phyloP scores from a whole-genome alignment of 2,329 filamentous ascomycete species.

The Neofusicoccum laricinum region DNA sequence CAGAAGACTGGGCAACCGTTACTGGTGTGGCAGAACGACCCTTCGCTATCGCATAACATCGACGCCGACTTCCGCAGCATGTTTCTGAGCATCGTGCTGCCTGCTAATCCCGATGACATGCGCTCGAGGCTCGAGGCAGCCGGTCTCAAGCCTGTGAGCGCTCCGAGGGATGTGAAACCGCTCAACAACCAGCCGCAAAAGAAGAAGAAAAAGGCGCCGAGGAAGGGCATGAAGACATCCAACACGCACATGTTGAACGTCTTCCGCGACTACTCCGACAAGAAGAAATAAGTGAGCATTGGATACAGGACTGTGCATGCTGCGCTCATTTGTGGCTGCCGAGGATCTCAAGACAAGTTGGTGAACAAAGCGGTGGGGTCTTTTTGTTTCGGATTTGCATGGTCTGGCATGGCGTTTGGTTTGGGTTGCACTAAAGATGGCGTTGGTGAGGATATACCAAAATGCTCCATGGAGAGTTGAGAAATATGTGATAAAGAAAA shows the following conservation, averaged over 20 bases:
- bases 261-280: conserved; percentile 68
- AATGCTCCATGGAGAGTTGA: neutral
- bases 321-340: neutral
- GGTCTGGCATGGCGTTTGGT: neutral
- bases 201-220: conserved; percentile 72
- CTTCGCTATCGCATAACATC: conserved; percentile 69
- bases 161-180: conserved; percentile 62
- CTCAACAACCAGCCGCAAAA: conserved; percentile 33
- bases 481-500: neutral
- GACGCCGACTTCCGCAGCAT: conserved; percentile 79
- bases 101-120: conserved; percentile 67
- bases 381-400: neutral
- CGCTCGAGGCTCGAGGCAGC: conserved; percentile 73
- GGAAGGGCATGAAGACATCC: conserved; percentile 75
- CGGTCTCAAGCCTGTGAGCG: conserved; percentile 80
- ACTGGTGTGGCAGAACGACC: conserved; percentile 86
- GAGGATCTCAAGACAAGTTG: neutral
- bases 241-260: conserved; percentile 85
- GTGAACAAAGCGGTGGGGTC: neutral
- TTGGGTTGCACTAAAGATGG: neutral
- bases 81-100: conserved; percentile 79
- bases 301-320: neutral
- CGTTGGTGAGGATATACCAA: neutral
- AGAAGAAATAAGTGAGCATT: conserved; percentile 30
- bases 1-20: conserved; percentile 88